phyloP scores from a whole-genome alignment of 768 basidiomycete species.

The Leccinum rimulosum region DNA sequence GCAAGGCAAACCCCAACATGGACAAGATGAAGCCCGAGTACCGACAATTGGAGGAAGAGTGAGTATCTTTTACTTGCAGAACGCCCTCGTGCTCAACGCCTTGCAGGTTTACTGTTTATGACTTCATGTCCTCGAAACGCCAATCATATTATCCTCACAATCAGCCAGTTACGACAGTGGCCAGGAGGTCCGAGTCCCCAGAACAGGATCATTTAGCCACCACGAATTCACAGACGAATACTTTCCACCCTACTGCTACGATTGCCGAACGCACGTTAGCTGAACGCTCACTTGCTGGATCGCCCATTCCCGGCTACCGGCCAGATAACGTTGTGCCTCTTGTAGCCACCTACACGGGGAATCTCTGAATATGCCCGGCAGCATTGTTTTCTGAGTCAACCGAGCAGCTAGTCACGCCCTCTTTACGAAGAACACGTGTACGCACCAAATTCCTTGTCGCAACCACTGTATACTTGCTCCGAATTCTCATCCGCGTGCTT shows the following conservation, averaged over 20 bases:
- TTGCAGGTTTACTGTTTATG: constrained; percentile 82
- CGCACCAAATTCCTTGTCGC: constrained; percentile 1
- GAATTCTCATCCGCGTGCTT: constrained; percentile 1
- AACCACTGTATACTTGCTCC: constrained; percentile 7
- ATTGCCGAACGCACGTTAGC: constrained; percentile 39
- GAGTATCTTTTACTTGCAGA: constrained; percentile 26
- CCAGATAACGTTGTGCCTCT: constrained; percentile 43
- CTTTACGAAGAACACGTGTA: constrained; percentile 1
- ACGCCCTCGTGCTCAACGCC: constrained; percentile 9
- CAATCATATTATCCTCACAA: constrained; percentile 89
- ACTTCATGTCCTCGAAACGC: constrained; percentile 70
- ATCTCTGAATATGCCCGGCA: constrained; percentile 5
- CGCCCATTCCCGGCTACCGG: constrained; percentile 33
- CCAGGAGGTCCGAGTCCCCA: constrained; percentile 27
- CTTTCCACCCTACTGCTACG: constrained; percentile 42
- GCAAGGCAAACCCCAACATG: constrained; percentile 82
- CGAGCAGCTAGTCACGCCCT: neutral
- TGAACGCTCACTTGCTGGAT: constrained; percentile 42
- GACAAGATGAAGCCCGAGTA: constrained; percentile 90
- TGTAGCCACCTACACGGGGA: constrained; percentile 23
- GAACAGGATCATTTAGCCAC: constrained; percentile 27
- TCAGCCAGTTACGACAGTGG: constrained; percentile 48
- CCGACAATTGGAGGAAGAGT: constrained; percentile 92
- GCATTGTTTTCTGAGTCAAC: neutral
- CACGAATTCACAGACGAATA: constrained; percentile 38